Evolutionary conservation across 345 rosid species (phyloP), one percentile per base, ranked within the genome.

Genomic region (Eucalyptus globulus): DNA sequence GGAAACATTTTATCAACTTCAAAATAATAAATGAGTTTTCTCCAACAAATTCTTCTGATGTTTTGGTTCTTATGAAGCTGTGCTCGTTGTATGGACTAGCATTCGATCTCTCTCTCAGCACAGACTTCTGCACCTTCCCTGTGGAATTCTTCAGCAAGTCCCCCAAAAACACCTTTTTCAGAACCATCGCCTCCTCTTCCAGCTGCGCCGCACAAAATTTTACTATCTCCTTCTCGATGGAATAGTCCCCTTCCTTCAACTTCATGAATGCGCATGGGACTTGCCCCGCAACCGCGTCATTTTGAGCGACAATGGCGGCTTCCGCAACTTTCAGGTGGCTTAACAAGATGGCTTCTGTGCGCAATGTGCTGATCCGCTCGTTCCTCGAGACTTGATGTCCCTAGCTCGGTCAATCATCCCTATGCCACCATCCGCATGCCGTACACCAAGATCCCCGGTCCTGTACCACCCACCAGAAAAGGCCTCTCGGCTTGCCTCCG

Each of bases 401-500:
- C 44, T 92, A 9, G 92, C 94, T 3, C 99, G 93, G 87, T 96
- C 99, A 92, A 94, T 95, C 98, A 87, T 93, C 92, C 5, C 93
- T 69, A 96, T 14, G 43, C 86, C 49, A 9, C 97, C 98, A 87
- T 93, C 92, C 5, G 93, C 91, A 44, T 93, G 91, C 50, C 91
- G 91, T 6, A 94, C 88, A 31, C 93, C 98, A 10, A 96, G 87
- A 87, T 96, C 98, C 50, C 95, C 91, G 1, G 98, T 96, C 81
- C 92, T 93, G 88, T 91, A 92, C 97, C 99, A 96, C 58, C 97
- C 97, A 2, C 90, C 87, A 80, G 87, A 92, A n/a, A 96, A 94
- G 37, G 94, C 94, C 49, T 92, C 94, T 76, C 86, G 65, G 3
- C 97, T 94, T 26, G 93, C 93, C 90, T 92, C 81, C 4, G 92